These are phyloP conservation scores for Lantana camara DNA, from an alignment of 257 asterid species.

Conservation along the genomic window DNA sequence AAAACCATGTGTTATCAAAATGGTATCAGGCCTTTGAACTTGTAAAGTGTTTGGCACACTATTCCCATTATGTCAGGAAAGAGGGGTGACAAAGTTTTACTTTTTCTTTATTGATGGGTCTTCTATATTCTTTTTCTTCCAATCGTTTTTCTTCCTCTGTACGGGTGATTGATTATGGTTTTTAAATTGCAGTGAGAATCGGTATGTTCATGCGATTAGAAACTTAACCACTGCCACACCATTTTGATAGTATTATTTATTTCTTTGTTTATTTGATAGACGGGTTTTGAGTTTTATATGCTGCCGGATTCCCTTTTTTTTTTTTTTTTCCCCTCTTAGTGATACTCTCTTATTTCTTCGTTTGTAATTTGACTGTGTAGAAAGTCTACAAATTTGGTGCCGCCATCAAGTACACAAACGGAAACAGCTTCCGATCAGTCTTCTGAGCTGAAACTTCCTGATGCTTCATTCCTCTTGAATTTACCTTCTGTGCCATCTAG, in stretches of 20 bases:
- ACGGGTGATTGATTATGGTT: background rate
- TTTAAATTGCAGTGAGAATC: background rate
- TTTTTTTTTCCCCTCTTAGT: conserved; percentile 12
- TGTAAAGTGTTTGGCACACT: too few species aligned
- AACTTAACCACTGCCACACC: background rate
- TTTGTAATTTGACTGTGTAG: conserved; percentile 11
- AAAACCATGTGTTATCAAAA: too few species aligned
- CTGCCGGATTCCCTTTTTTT: background rate
- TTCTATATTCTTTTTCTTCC: background rate
- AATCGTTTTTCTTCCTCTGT: background rate
- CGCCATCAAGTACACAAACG: conserved; percentile 34
- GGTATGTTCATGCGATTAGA: background rate
- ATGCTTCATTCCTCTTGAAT: conserved; percentile 71
- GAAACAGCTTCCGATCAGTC: conserved; percentile 38
- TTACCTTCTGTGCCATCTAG: conserved; percentile 58
- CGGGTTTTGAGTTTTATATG: background rate
- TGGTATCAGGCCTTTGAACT: too few species aligned
- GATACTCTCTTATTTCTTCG: conserved; percentile 10
- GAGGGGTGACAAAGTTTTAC: too few species aligned
- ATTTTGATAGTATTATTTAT: background rate
- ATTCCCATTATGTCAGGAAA: too few species aligned
- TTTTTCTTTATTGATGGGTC: background rate
- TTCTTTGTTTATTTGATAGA: conserved; percentile 3
- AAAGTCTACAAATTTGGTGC: conserved; percentile 37
- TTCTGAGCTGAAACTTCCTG: conserved; percentile 65